phyloP scores from a whole-genome alignment of 345 rosid genomes.

The Eucalyptus marginata region DNA sequence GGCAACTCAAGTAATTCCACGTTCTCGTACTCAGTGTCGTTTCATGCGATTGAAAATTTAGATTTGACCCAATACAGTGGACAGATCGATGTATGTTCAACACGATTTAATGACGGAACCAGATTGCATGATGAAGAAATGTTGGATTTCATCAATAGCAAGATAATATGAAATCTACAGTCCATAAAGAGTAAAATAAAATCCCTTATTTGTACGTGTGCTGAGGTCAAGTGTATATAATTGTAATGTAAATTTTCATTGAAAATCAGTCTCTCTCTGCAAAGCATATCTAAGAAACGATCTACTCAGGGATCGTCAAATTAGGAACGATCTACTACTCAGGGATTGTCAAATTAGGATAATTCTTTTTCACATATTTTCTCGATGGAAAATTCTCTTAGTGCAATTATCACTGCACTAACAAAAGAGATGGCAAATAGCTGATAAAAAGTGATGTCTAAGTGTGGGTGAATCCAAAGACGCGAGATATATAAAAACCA shows the following conservation, averaged over 20 bases:
- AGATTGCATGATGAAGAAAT: too few species aligned
- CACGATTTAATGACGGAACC: neutral
- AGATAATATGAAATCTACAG: too few species aligned
- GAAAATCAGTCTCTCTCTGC: neutral
- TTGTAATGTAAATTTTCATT: neutral
- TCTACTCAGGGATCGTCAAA: too few species aligned
- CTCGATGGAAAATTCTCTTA: neutral
- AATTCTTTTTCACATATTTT: too few species aligned
- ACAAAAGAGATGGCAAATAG: neutral
- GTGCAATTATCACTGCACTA: neutral
- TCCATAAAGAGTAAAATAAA: neutral
- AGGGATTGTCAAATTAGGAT: neutral
- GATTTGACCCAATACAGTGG: neutral
- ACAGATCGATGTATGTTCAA: neutral
- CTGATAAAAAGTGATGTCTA: neutral
- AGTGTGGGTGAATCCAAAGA: neutral
- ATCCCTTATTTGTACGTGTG: neutral
- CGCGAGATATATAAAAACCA: neutral
- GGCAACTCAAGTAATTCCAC: too few species aligned
- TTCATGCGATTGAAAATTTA: neutral
- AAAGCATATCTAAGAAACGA: neutral
- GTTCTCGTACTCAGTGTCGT: neutral
- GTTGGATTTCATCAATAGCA: too few species aligned
- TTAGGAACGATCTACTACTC: neutral
- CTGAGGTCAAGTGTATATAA: neutral